phyloP scores from a whole-genome alignment of 2,329 filamentous ascomycete species.

The Dothistroma septosporum region DNA sequence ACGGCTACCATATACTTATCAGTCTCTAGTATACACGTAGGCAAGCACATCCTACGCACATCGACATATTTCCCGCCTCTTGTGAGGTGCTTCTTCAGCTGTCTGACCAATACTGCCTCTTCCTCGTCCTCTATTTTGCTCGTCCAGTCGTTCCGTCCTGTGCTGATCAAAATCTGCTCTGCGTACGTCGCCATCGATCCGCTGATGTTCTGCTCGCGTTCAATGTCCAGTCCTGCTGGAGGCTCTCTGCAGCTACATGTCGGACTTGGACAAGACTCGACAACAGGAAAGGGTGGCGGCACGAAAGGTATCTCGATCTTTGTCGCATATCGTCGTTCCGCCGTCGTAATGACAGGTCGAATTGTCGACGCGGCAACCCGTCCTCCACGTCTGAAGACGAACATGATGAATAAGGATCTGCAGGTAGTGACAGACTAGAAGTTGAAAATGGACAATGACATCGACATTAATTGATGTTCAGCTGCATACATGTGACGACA shows the following conservation, averaged over 20 bases:
- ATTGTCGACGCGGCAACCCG: conserved; percentile 12
- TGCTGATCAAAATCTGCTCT: conserved; percentile 80
- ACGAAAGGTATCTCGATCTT: conserved; percentile 33
- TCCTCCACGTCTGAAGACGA: conserved; percentile 26
- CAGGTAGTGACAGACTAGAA: background rate
- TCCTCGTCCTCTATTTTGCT: conserved; percentile 82
- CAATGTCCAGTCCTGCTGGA: conserved; percentile 66
- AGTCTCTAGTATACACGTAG: conserved; percentile 14
- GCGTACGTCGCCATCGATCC: conserved; percentile 74
- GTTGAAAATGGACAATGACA: background rate
- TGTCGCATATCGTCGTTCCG: conserved; percentile 22
- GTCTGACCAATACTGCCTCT: conserved; percentile 56
- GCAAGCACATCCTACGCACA: conserved; percentile 35
- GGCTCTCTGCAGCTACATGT: conserved; percentile 70
- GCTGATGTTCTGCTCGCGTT: conserved; percentile 64
- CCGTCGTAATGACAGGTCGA: background rate
- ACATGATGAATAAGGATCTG: conserved; percentile 17
- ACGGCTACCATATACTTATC: conserved; percentile 57
- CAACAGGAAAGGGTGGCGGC: conserved; percentile 43
- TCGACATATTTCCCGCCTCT: conserved; percentile 43
- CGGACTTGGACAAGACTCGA: conserved; percentile 64
- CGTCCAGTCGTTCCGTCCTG: conserved; percentile 74
- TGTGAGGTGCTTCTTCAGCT: conserved; percentile 57
- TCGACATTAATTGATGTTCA: background rate
- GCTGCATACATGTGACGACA: background rate